phyloP scores from a whole-genome alignment of 208 protist genomes.

The Herpetomonas tarakana region DNA sequence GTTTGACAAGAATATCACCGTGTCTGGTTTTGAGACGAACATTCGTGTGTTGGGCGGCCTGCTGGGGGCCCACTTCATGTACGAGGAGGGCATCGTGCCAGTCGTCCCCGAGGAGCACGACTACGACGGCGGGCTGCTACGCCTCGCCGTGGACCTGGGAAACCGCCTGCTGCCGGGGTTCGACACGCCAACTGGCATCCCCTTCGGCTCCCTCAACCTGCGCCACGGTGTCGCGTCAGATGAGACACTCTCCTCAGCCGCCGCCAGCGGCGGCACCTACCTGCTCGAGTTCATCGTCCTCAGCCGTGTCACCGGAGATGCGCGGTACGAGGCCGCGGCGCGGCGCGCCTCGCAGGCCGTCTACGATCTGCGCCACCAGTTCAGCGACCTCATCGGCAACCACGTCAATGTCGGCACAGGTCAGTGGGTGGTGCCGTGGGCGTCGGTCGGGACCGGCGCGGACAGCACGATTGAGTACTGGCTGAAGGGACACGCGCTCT shows the following conservation, averaged over 20 bases:
- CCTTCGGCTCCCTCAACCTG: conserved; percentile 85
- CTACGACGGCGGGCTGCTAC: conserved; percentile 57
- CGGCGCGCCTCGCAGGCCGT: conserved; percentile 24
- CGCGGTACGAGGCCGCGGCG: conserved; percentile 30
- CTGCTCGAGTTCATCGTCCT: conserved; percentile 58
- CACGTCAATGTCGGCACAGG: conserved; percentile 38
- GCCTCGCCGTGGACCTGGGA: conserved; percentile 49
- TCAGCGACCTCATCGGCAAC: conserved; percentile 38
- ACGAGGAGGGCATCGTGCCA: conserved; percentile 46
- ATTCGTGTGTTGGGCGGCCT: conserved; percentile 88
- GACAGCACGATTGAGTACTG: conserved; percentile 91
- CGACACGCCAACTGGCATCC: conserved; percentile 79
- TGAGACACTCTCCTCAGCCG: conserved; percentile 47
- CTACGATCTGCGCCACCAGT: conserved; percentile 18
- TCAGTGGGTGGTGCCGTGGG: conserved; percentile 14
- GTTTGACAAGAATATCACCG: conserved; percentile 57
- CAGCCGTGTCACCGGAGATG: conserved; percentile 37
- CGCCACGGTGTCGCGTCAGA: conserved; percentile 40
- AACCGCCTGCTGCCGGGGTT: conserved; percentile 66
- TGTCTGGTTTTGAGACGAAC: conserved; percentile 91
- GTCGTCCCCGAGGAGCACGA: conserved; percentile 29
- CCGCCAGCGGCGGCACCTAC: conserved; percentile 60
- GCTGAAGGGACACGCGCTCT: conserved; percentile 69
- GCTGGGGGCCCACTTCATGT: conserved; percentile 61
- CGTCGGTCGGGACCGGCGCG: conserved; percentile 57